Percentiles rank a stretch among this genome's conserved stretches.
These are phyloP conservation scores for Aspergillus japonicus DNA, from an alignment of 2,329 filamentous ascomycete species.

Conservation along the genomic window DNA sequence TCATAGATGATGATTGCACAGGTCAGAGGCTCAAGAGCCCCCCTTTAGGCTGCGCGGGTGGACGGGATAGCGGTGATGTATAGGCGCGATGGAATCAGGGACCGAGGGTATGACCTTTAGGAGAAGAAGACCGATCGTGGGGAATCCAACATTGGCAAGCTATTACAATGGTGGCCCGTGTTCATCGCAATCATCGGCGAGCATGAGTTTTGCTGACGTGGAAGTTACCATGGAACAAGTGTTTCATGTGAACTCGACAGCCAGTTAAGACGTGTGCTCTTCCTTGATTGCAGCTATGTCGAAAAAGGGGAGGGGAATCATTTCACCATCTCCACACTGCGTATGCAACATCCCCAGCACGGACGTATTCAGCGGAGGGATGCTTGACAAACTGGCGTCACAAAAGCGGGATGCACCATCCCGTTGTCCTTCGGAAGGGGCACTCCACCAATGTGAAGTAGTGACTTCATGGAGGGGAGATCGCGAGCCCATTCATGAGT, in stretches of 20 bases:
- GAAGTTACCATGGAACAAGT: conserved; percentile 1
- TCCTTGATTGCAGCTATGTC: background rate
- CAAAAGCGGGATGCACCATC: conserved; percentile 10
- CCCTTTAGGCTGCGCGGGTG: background rate
- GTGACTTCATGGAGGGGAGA: conserved; percentile 31
- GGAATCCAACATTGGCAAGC: background rate
- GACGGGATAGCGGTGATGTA: background rate
- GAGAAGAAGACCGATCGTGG: no score
- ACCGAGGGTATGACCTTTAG: background rate
- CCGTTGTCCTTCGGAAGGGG: conserved; percentile 12
- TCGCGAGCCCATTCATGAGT: conserved; percentile 42
- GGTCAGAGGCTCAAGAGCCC: background rate
- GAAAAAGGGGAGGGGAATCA: background rate
- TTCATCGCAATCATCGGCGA: background rate
- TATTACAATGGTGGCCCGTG: background rate
- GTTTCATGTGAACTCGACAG: conserved; percentile 10
- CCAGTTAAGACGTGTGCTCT: conserved; percentile 3
- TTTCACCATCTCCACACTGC: conserved; percentile 5
- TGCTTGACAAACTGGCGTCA: conserved; percentile 13
- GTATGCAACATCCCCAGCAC: background rate
- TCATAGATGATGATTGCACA: background rate
- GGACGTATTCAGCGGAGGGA: conserved; percentile 5
- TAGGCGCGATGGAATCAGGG: background rate
- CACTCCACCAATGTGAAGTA: conserved; percentile 20
- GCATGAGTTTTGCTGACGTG: background rate